Evolutionary conservation across 805 yeast genomes (phyloP).

Genomic region (Zygoascus tannicola): DNA sequence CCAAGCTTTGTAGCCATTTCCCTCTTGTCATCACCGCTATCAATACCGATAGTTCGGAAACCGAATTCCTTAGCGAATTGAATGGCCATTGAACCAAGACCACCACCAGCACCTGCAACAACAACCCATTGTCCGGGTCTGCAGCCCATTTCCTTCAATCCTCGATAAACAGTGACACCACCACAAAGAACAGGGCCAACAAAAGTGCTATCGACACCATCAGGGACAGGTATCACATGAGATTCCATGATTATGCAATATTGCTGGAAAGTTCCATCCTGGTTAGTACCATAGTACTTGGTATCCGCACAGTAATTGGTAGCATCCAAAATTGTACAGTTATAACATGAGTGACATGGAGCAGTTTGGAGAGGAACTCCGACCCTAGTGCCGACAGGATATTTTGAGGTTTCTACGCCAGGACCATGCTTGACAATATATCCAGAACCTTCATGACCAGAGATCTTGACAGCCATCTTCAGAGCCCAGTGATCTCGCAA

Average conservation of each 20-base stretch:
- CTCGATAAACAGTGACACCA: slow-evolving; percentile 55
- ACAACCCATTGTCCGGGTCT: slow-evolving; percentile 51
- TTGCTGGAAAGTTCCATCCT: slow-evolving; percentile 46
- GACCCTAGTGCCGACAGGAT: slow-evolving; percentile 21
- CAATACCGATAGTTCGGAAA: slow-evolving; percentile 45
- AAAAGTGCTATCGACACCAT: slow-evolving; percentile 22
- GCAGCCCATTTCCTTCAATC: slow-evolving; percentile 41
- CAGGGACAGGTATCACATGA: slow-evolving; percentile 36
- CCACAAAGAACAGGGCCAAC: slow-evolving; percentile 52
- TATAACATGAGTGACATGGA: slow-evolving; percentile 20
- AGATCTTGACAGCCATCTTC: slow-evolving; percentile 16
- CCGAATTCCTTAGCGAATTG: slow-evolving; percentile 56
- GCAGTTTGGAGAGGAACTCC: slow-evolving; percentile 20
- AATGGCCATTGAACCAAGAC: slow-evolving; percentile 49
- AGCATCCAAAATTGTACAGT: slow-evolving; percentile 22
- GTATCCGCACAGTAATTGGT: slow-evolving; percentile 50
- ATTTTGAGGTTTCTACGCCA: slow-evolving; percentile 12
- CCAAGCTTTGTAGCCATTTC: slow-evolving; percentile 39
- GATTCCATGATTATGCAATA: slow-evolving; percentile 38
- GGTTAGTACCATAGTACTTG: slow-evolving; percentile 66
- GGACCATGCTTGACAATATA: slow-evolving; percentile 21
- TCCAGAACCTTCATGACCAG: slow-evolving; percentile 29
- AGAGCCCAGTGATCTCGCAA: slow-evolving; percentile 34
- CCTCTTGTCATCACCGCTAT: slow-evolving; percentile 46
- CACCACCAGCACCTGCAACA: slow-evolving; percentile 55